Percentiles rank a stretch among this genome's conserved stretches.
Conservation (phyloP, 345 rosid species). For the Triadica sebifera region DNA sequence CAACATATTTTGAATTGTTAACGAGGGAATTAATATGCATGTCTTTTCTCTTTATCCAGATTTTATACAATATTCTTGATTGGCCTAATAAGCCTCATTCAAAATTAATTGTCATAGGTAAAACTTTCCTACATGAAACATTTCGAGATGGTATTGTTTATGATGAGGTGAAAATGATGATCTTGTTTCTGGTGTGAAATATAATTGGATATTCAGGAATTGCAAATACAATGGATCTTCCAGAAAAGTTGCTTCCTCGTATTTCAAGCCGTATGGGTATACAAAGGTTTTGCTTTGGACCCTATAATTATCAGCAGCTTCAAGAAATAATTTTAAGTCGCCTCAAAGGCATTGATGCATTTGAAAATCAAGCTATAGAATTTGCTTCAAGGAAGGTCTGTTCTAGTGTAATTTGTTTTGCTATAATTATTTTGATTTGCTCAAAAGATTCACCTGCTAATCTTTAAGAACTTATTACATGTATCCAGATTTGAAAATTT, state of each 20-base stretch:
- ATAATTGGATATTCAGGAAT: slow-evolving; percentile 49
- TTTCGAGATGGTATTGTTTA: neutral
- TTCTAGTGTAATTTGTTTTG: slow-evolving; percentile 2
- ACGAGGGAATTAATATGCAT: slow-evolving; percentile 5
- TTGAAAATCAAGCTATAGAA: slow-evolving; percentile 91
- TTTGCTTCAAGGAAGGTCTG: slow-evolving; percentile 89
- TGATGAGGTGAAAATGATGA: slow-evolving; percentile 16
- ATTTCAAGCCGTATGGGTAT: slow-evolving; percentile 96
- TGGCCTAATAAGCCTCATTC: slow-evolving; percentile 94
- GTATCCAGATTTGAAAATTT: neutral
- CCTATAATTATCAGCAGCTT: slow-evolving; percentile 84
- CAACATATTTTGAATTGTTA: neutral
- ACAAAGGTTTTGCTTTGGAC: slow-evolving; percentile 94
- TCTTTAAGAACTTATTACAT: neutral
- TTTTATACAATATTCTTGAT: slow-evolving; percentile 84
- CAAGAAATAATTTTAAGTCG: slow-evolving; percentile 91
- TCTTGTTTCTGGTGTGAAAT: neutral
- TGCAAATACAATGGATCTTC: slow-evolving; percentile 99
- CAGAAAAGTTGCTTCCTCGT: slow-evolving; percentile 95
- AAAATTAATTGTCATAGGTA: slow-evolving; percentile 80
- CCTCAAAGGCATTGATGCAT: slow-evolving; percentile 69
- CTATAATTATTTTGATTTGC: neutral
- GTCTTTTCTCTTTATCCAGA: slow-evolving; percentile 36
- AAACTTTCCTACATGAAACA: neutral
- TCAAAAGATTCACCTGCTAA: slow-evolving; percentile 2